Evolutionary conservation across 176 grass and related monocot genomes (phyloP), one percentile per base, ranked within the genome.

Genomic region (Cenchrus purpureus): DNA sequence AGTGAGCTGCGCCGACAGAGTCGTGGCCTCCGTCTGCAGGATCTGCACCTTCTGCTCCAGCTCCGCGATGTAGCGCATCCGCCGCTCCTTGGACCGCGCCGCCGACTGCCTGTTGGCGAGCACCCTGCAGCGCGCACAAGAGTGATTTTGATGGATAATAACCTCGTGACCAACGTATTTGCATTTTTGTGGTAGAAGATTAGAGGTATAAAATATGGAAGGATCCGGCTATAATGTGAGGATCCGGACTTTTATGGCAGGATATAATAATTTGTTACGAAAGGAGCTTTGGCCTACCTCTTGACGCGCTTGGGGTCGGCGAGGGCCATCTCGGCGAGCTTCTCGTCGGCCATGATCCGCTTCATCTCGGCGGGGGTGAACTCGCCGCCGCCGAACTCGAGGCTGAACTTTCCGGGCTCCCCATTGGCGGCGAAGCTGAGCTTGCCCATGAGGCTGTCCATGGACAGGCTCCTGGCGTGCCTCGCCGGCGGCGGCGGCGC

Each of bases 231-330:
- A 32, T 73, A 19, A 19, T 32, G 28, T 2, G 71, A 53, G 22
- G 48, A 73, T 73, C 72, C 8, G 50, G 28, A 50, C 72, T 74
- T 74, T 74, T 74, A 74, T 74, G 72, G 50, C 5, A 48, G 49
- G 50, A 54, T 34, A 74, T 10, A 2, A 6, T 25, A 55, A 74
- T 74, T 19, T 34, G 72, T 37, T 55, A 7, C 7, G 17, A 1
- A 19, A 16, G 73, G 52, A 32, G 12, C 17, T 2, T 78, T 46
- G 37, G 37, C 37, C 37, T 40, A 94, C 97, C 97, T 92, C 68
- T 99, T 99, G 8, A 99, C 97, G 9, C 94, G 92, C 82, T 99
- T 99, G 2, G 97, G 97, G 90, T 99, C 97, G 52, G 92, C 88
- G 71, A 92, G 72, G 10, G 97, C 97, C 97, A 99, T 99, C 90